Conservation (phyloP, 2,329 filamentous ascomycete genomes). For the Clarireedia homoeocarpa region DNA sequence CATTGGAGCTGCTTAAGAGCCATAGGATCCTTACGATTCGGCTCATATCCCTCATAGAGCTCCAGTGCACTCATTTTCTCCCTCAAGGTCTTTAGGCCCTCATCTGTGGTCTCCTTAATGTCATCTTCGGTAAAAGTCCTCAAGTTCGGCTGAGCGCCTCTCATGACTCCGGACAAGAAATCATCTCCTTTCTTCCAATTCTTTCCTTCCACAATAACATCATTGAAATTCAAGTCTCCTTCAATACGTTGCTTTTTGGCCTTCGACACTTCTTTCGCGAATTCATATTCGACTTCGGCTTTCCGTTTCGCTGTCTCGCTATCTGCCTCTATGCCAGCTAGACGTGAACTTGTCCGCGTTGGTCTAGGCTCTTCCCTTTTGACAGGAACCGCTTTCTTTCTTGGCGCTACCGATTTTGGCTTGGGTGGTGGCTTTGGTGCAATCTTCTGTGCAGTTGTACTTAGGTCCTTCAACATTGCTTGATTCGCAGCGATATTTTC, state of each 20-base stretch:
- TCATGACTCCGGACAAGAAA: conserved; percentile 55
- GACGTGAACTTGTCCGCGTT: conserved; percentile 49
- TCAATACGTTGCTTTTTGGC: conserved; percentile 58
- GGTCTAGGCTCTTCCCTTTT: conserved; percentile 42
- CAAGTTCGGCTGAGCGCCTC: conserved; percentile 69
- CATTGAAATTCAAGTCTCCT: conserved; percentile 62
- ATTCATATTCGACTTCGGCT: conserved; percentile 54
- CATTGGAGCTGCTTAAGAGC: neutral
- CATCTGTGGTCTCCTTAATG: conserved; percentile 69
- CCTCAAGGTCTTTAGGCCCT: conserved; percentile 64
- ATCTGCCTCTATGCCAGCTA: conserved; percentile 47
- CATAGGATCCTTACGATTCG: conserved; percentile 51
- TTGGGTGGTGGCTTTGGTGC: conserved; percentile 50
- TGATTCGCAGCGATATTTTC: conserved; percentile 86
- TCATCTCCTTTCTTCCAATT: conserved; percentile 63
- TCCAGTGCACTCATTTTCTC: conserved; percentile 69
- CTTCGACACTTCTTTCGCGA: conserved; percentile 46
- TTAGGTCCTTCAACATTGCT: conserved; percentile 71
- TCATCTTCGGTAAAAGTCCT: conserved; percentile 83
- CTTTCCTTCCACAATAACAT: conserved; percentile 73
- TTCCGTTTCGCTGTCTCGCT: conserved; percentile 59
- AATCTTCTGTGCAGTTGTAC: conserved; percentile 61
- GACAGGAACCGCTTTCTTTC: conserved; percentile 36
- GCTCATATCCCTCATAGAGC: conserved; percentile 77
- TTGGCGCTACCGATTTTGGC: conserved; percentile 37